Evolutionary conservation across 2,329 filamentous ascomycete genomes (phyloP), one percentile per base, ranked within the genome.

Genomic region (Verticillium albo-atrum): DNA sequence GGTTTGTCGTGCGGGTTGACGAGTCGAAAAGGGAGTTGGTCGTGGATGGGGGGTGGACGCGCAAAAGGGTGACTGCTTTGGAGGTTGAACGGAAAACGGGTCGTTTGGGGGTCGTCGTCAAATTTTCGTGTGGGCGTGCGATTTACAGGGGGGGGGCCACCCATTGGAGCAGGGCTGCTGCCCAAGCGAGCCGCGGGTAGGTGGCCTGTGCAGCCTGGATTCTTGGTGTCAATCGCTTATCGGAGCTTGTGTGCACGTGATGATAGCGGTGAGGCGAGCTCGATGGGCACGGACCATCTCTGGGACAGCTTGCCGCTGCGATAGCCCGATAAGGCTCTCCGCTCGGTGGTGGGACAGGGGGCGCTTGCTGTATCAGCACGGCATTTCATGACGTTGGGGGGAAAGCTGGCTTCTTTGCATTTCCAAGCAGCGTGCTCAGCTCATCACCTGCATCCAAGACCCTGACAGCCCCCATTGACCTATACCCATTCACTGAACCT

Each of bases 381-480:
- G 42, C 42, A 50, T 50, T 50, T 50, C 42, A 50, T 50, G 42
- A 50, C 42, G 59, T 56, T 64, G 64, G 62, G 66, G n/a, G 68
- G 70, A 74, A 74, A 74, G 68, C 55, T 73, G 72, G 71, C 71
- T 70, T 74, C 70, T 74, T 71, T 62, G 65, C 67, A 75, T 72
- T 72, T 72, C 71, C 69, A 74, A 74, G 68, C 71, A 71, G 62
- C 64, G 52, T 50, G 42, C 7, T 23, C 42, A 25, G 10, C n/a
- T 1, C 10, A 23, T 50, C 42, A 15, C 42, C 42, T 50, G 42
- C 42, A 50, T 50, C 42, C 42, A 23, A 25, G 20, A 50, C 42
- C 3, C 20, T 56, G 23, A 28, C 37, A 53, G 4, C 53, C 54
- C 15, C n/a, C 28, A 26, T 55, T 37, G 25, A 28, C 15, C 17